A percentile compares a stretch with the other conserved stretches of the same genome.
These are phyloP conservation scores for Creolimax fragrantissima DNA, from an alignment of 78 protist species.

Conservation along the genomic window DNA sequence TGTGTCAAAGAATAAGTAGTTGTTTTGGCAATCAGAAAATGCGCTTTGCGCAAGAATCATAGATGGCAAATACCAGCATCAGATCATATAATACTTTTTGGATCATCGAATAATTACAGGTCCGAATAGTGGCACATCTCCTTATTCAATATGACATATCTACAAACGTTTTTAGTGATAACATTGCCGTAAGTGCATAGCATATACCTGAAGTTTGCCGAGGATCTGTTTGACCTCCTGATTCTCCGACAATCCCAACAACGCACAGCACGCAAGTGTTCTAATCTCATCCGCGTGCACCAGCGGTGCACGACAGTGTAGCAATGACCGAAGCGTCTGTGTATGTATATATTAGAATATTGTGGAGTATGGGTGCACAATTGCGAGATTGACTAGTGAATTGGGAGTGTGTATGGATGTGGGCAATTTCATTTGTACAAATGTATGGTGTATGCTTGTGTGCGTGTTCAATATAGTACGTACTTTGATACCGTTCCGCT, in stretches of 20 bases:
- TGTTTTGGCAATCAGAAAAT: too few species aligned
- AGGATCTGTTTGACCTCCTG: conserved; percentile 12
- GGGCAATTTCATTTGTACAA: background rate
- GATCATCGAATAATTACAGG: too few species aligned
- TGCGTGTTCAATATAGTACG: background rate
- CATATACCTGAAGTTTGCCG: conserved; percentile 17
- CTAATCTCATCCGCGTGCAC: background rate
- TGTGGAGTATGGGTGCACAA: background rate
- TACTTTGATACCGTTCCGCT: background rate
- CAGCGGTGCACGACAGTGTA: background rate
- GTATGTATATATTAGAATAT: background rate
- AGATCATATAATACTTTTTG: too few species aligned
- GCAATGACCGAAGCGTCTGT: background rate
- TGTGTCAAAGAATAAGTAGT: background rate
- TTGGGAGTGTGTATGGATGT: background rate
- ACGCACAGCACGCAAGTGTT: conserved; percentile 18
- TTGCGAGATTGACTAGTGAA: background rate
- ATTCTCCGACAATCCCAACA: conserved; percentile 8
- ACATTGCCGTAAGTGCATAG: too few species aligned
- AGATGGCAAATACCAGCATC: too few species aligned
- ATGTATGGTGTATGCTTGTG: background rate
- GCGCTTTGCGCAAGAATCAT: too few species aligned
- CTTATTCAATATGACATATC: too few species aligned
- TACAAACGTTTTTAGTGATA: too few species aligned
- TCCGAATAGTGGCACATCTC: too few species aligned